A percentile compares a stretch with the other conserved stretches of the same genome.
Conservation (phyloP, 441 rosid species). For the Adansonia rubrostipa region DNA sequence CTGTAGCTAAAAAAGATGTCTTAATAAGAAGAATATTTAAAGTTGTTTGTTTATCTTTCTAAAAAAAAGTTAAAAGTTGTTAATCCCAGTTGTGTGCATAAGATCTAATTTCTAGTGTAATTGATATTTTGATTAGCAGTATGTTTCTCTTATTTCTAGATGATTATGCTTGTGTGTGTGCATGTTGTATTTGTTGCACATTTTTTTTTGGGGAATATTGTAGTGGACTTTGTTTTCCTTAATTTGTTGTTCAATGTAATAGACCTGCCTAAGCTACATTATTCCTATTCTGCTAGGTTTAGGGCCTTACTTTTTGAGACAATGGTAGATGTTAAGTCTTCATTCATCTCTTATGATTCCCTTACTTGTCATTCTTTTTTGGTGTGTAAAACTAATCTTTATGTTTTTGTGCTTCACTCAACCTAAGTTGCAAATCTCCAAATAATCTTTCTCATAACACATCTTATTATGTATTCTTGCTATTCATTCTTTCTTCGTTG, state of each 20-base stretch:
- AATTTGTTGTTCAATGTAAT: neutral
- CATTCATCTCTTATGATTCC: neutral
- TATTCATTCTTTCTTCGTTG: neutral
- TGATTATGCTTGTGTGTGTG: neutral
- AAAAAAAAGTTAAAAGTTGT: neutral
- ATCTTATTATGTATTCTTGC: neutral
- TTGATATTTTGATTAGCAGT: neutral
- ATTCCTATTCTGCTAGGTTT: slow-evolving; percentile 2
- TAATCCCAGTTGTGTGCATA: neutral
- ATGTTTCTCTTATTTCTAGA: neutral
- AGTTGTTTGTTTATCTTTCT: neutral
- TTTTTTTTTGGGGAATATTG: neutral
- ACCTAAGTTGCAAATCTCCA: slow-evolving; percentile 5
- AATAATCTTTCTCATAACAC: neutral
- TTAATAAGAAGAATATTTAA: neutral
- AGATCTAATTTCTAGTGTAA: neutral
- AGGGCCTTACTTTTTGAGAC: neutral
- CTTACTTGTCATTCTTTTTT: neutral
- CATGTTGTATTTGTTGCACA: neutral
- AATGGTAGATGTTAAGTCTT: neutral
- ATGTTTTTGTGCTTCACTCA: neutral
- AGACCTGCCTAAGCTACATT: neutral
- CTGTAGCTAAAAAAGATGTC: neutral
- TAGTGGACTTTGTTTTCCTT: slow-evolving; percentile 1
- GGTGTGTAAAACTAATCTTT: neutral